Evolutionary conservation across 208 protist species (phyloP), one percentile per base, ranked within the genome.

Genomic region (Trypanosomatidae sp.): DNA sequence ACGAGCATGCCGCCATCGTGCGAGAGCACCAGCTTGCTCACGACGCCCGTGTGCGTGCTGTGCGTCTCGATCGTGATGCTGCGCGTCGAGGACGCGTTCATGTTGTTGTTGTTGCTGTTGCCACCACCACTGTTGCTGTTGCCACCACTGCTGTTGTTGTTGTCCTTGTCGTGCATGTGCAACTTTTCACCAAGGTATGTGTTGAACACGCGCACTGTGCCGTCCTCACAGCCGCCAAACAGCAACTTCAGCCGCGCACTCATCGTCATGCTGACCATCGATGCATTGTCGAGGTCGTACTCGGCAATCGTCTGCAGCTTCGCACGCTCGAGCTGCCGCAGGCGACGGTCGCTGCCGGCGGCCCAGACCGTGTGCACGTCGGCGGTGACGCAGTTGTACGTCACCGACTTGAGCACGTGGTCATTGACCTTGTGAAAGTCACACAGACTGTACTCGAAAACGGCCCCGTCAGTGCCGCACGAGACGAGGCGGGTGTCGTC

Each of bases 1-100:
- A 97, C 78, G n/a, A 98, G 66, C 52, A 92, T 70, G 11, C 60
- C 53, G 44, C 97, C 95, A 53, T 98, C 94, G 55, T 71, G 83
- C 5, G 89, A 86, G 20, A 97, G 50, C 11, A 61, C 58, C 23
- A 98, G 65, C n/a, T 66, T 62, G 10, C 71, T 80, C 16, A 98
- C 75, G 35, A 66, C 21, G 21, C 79, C 89, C 18, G 65, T 59
- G 62, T 97, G 94, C 0, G 80, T 79, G 46, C 50, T 55, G 61
- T 91, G 80, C 22, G 74, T 61, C 65, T 95, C 87, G 46, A 90
- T 90, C 37, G 66, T 87, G 50, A 91, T 89, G 42, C 59, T 61
- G 22, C 56, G 54, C 18, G 13, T 27, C 3, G 56, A 52, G 25
- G 48, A 43, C 16, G 51, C 19, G 15, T 38, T 42, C 8, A 49